Evolutionary conservation across 371 early-diverging fungal species (phyloP).

Genomic region (Mucor saturninus): DNA sequence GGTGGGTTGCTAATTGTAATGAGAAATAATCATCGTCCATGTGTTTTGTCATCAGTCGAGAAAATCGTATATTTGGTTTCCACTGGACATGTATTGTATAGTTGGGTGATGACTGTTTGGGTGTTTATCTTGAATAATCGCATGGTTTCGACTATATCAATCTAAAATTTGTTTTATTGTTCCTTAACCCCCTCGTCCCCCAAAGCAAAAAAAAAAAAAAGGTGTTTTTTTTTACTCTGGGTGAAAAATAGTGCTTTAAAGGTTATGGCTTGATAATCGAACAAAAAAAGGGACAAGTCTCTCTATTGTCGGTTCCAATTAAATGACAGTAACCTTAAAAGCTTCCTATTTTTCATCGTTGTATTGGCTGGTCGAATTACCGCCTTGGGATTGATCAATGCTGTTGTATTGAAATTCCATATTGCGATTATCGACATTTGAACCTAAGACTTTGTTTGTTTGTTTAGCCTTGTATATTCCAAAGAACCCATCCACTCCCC

Average conservation of each 20-base stretch:
- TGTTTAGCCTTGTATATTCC: not conserved
- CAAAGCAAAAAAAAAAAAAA: not conserved
- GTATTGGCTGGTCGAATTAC: not conserved
- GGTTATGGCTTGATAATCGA: not conserved
- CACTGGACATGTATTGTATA: too few relatives aligned
- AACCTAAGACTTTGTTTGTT: slow-evolving; percentile 2
- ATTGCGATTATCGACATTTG: not conserved
- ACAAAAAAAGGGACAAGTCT: too few relatives aligned
- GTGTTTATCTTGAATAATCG: too few relatives aligned
- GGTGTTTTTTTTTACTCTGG: not conserved
- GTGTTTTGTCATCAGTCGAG: too few relatives aligned
- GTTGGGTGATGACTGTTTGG: too few relatives aligned
- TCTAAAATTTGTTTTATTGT: slow-evolving; percentile 17
- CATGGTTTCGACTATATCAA: not conserved
- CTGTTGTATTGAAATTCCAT: not conserved
- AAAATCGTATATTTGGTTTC: too few relatives aligned
- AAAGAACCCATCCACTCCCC: too few relatives aligned
- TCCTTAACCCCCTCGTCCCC: slow-evolving; percentile 9
- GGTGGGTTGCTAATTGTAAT: too few relatives aligned
- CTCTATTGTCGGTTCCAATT: too few relatives aligned
- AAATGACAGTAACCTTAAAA: not conserved
- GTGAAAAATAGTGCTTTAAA: slow-evolving; percentile 3
- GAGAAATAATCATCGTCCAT: too few relatives aligned
- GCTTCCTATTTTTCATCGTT: slow-evolving; percentile 5
- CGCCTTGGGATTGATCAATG: not conserved